Evolutionary conservation across 2,329 filamentous ascomycete species (phyloP), one percentile per base, ranked within the genome.

Genomic region (Gnomoniopsis smithogilvyi): DNA sequence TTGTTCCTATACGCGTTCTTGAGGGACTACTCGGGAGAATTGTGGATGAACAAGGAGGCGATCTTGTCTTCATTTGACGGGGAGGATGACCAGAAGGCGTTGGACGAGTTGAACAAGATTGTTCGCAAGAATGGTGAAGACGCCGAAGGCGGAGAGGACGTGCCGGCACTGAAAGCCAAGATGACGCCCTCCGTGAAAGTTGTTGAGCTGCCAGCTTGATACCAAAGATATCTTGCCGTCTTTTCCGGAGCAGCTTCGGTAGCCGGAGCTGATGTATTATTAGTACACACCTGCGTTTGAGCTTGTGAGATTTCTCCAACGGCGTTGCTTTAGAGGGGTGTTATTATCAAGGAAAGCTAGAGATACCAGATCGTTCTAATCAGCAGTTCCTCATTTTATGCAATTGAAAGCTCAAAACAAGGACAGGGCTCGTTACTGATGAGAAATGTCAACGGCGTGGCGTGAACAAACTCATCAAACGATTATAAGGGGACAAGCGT

Each of bases 11-110:
- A 62, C 50, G 60, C 48, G 12, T 60, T 56, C 17, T 30, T 62
- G 53, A 41, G 60, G n/a, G 57, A 62, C 22, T 62, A 62, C 34
- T 60, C 56, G 14, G 60, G 60, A 26, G 60, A 62, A 57, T 36
- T 62, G 14, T 62, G 60, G 60, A 62, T 62, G 57, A 62, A 62
- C 57, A 62, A 62, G 60, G 60, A 62, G 22, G 52, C 60, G 1
- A 60, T 62, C 50, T 26, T 62, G 8, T 26, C 47, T 17, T 52
- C 56, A 10, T 62, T 62, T 26, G 60, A 62, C 22, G 47, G 36
- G 2, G 60, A 51, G 7, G 60, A 62, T 7, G 60, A 62, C 53
- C 60, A 62, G 49, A 30, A 17, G 46, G 60, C 57, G 8, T 59
- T 56, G 2, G 45, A 59, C 2, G 36, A 43, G 17, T 47, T 62